These are phyloP conservation scores for Cryptococcus deneoformans DNA, from an alignment of 1,284 basidiomycete species.

Conservation along the genomic window DNA sequence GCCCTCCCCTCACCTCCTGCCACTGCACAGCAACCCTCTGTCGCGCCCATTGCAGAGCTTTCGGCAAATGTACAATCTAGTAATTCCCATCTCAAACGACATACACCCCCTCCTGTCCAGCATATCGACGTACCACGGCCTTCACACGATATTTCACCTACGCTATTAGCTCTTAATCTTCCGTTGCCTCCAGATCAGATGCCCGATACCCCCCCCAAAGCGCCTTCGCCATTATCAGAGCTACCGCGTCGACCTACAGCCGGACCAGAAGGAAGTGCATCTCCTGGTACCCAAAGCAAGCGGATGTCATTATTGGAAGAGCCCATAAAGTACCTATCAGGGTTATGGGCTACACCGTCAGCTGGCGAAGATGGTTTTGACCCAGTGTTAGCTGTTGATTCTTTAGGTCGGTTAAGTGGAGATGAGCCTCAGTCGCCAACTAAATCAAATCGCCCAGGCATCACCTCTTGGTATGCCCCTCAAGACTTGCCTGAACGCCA, in stretches of 20 bases:
- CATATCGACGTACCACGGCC: slow-evolving; percentile 18
- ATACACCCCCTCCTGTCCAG: slow-evolving; percentile 18
- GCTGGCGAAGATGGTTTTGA: slow-evolving; percentile 33
- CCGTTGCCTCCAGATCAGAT: slow-evolving; percentile 40
- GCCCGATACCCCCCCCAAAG: slow-evolving; percentile 27
- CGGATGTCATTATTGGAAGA: slow-evolving; percentile 27
- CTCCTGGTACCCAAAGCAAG: slow-evolving; percentile 4
- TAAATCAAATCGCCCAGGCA: neutral
- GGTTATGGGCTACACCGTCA: slow-evolving; percentile 17
- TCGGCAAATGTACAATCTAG: too few species aligned
- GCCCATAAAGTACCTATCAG: slow-evolving; percentile 33
- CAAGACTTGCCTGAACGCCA: neutral
- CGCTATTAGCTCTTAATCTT: slow-evolving; percentile 17
- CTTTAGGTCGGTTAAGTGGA: slow-evolving; percentile 16
- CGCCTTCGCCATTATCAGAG: neutral
- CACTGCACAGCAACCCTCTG: neutral
- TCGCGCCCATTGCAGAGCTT: too few species aligned
- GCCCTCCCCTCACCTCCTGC: slow-evolving; percentile 4
- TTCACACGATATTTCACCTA: slow-evolving; percentile 1
- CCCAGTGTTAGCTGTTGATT: slow-evolving; percentile 21
- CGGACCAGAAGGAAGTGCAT: neutral
- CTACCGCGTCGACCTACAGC: neutral
- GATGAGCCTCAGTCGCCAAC: slow-evolving; percentile 1
- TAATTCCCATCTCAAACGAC: slow-evolving; percentile 20
- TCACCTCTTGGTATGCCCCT: neutral